Evolutionary conservation across 352 stramenopile genomes (phyloP).

Genomic region (Globisporangium orthogonon): DNA sequence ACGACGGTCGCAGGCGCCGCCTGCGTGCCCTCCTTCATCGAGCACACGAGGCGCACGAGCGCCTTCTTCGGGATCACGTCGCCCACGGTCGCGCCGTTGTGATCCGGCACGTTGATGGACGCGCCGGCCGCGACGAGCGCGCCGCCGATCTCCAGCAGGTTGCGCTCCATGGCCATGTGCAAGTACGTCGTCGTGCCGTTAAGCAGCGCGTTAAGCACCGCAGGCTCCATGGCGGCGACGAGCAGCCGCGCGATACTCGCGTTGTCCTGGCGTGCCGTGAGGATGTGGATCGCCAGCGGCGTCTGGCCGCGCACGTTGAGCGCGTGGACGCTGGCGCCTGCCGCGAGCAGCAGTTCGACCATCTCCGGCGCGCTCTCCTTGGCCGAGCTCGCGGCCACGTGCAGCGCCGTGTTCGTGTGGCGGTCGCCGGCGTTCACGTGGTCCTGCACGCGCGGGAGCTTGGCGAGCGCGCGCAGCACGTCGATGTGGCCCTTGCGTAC

Average conservation of each 20-base stretch:
- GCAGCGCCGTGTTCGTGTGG: constrained; percentile 75
- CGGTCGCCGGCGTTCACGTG: constrained; percentile 74
- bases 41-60: constrained; percentile 70
- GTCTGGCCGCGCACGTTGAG: constrained; percentile 81
- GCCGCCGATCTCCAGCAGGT: constrained; percentile 55
- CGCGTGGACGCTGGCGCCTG: constrained; percentile 51
- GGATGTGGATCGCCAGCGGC: constrained; percentile 77
- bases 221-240: constrained; percentile 20
- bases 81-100: constrained; percentile 73
- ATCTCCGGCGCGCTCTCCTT: constrained; percentile 52
- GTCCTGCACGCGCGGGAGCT: constrained; percentile 60
- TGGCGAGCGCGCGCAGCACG: constrained; percentile 69
- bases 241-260: constrained; percentile 48
- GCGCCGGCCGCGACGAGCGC: constrained; percentile 64
- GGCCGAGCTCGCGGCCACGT: constrained; percentile 68
- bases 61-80: constrained; percentile 71
- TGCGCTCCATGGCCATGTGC: constrained; percentile 73
- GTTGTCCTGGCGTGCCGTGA: constrained; percentile 63
- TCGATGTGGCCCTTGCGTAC: constrained; percentile 82
- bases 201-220: constrained; percentile 55
- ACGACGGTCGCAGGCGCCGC: constrained; percentile 40
- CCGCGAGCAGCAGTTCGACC: constrained; percentile 59
- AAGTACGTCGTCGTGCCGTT: constrained; percentile 73
- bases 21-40: constrained; percentile 75
- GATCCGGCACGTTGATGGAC: constrained; percentile 80